These are phyloP conservation scores for Xylaria telfairii DNA, from an alignment of 495 filamentous ascomycete species.

Conservation along the genomic window DNA sequence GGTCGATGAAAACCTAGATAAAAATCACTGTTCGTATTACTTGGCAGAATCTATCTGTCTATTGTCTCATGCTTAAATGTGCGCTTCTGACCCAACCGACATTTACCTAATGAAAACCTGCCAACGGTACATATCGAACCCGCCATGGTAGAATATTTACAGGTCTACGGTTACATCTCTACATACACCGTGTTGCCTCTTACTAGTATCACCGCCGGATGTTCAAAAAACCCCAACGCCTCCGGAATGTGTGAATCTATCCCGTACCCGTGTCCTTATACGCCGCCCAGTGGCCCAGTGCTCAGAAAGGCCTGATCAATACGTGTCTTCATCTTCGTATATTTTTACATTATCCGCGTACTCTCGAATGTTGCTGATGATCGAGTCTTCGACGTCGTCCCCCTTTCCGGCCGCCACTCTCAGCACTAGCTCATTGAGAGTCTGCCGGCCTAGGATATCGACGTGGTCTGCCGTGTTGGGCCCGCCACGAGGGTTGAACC, in stretches of 20 bases:
- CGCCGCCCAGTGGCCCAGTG: not conserved
- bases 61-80: not conserved
- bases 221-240: slow-evolving; percentile 19
- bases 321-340: slow-evolving; percentile 47
- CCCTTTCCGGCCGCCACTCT: slow-evolving; percentile 89
- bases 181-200: not conserved
- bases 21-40: no score
- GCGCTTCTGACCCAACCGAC: not conserved
- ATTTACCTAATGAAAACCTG: not conserved
- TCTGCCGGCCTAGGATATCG: slow-evolving; percentile 88
- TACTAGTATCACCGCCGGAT: not conserved
- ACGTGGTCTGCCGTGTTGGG: slow-evolving; percentile 98
- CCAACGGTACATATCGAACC: not conserved
- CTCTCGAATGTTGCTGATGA: slow-evolving; percentile 78
- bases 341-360: slow-evolving; percentile 84
- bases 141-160: not conserved
- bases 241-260: not conserved
- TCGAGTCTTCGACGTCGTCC: slow-evolving; percentile 75
- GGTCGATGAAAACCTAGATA: not conserved
- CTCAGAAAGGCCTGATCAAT: not conserved
- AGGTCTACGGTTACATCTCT: not conserved
- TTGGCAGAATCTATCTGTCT: not conserved
- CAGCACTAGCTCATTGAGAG: slow-evolving; percentile 88
- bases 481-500: slow-evolving; percentile 88
- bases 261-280: not conserved